phyloP scores from a whole-genome alignment of 345 rosid species.

The Lepidium aucheri region DNA sequence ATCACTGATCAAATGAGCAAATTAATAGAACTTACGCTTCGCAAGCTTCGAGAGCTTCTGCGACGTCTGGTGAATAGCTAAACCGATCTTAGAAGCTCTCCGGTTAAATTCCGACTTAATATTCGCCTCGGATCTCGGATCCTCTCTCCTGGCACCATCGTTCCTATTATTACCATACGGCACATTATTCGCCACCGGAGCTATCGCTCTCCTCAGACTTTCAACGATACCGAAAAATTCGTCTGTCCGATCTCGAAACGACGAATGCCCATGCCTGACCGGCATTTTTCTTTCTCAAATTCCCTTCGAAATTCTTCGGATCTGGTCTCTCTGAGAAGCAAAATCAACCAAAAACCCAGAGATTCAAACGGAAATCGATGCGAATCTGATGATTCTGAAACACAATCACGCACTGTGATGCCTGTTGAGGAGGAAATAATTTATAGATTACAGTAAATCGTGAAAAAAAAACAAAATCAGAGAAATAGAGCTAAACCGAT shows the following conservation, averaged over 20 bases:
- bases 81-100: slow-evolving; percentile 53
- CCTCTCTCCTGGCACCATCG: slow-evolving; percentile 29
- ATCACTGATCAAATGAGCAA: slow-evolving; percentile 5
- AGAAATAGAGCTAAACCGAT: slow-evolving; percentile 16
- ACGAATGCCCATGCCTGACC: slow-evolving; percentile 40
- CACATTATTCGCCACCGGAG: slow-evolving; percentile 31
- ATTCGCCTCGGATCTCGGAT: slow-evolving; percentile 39
- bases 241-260: slow-evolving; percentile 64
- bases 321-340: slow-evolving; percentile 8
- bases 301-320: slow-evolving; percentile 8
- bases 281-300: slow-evolving; percentile 22
- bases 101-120: slow-evolving; percentile 57
- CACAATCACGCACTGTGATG: slow-evolving; percentile 3
- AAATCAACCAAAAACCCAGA: neutral
- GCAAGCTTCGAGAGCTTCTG: slow-evolving; percentile 77
- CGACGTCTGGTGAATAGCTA: slow-evolving; percentile 69
- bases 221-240: slow-evolving; percentile 55
- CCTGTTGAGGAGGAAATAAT: neutral
- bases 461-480: neutral
- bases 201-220: slow-evolving; percentile 38
- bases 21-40: slow-evolving; percentile 39
- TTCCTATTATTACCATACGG: slow-evolving; percentile 18
- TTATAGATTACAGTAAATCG: neutral
- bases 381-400: neutral
- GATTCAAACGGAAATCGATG: neutral